A percentile compares a stretch with the other conserved stretches of the same genome.
Evolutionary conservation across 2,329 filamentous ascomycete genomes (phyloP).

Genomic region (Colletotrichum spinosum): DNA sequence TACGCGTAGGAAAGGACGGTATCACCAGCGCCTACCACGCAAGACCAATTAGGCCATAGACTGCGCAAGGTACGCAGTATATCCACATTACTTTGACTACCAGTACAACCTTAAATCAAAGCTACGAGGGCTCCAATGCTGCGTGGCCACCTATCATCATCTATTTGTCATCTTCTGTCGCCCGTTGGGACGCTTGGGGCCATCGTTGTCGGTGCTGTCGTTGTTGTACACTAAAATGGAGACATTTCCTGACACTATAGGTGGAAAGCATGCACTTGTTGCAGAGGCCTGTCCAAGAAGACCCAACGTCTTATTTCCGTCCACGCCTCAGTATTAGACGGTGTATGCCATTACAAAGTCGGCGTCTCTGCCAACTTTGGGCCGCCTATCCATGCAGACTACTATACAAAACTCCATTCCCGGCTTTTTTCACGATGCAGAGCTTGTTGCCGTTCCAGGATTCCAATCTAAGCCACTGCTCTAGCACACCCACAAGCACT

Average conservation of each 20-base stretch:
- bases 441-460: slow-evolving; percentile 13
- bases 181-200: no score
- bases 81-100: no score
- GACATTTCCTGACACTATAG: neutral
- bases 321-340: slow-evolving; percentile 8
- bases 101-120: no score
- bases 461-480: slow-evolving; percentile 28
- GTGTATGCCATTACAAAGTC: slow-evolving; percentile 15
- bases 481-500: neutral
- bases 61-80: no score
- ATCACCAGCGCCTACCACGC: no score
- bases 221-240: neutral
- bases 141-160: no score
- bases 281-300: neutral
- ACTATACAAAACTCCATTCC: slow-evolving; percentile 29
- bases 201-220: no score
- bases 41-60: no score
- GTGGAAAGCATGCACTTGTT: neutral
- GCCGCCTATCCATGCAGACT: slow-evolving; percentile 11
- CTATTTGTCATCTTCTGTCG: no score
- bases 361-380: slow-evolving; percentile 2
- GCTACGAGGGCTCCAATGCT: no score
- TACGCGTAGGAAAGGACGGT: no score
- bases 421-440: slow-evolving; percentile 12
- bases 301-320: neutral